Evolutionary conservation across 2,329 filamentous ascomycete species (phyloP).

Genomic region (Pyrenophora graminea): DNA sequence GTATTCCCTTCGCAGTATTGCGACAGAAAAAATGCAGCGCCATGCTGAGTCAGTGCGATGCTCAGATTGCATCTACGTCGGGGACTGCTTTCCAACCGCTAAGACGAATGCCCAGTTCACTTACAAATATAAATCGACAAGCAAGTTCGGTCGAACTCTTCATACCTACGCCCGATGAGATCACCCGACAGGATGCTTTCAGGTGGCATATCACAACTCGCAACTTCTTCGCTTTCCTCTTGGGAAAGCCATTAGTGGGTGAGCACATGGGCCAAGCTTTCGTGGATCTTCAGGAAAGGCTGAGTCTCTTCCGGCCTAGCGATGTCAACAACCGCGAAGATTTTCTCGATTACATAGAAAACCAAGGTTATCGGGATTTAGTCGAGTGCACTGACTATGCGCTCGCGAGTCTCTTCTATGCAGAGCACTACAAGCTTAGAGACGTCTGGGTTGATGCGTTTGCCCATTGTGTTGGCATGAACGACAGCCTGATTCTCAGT

Average conservation of each 20-base stretch:
- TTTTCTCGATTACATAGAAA: conserved; percentile 67
- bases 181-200: conserved; percentile 60
- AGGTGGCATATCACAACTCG: conserved; percentile 70
- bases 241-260: conserved; percentile 69
- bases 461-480: conserved; percentile 79
- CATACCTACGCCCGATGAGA: conserved; percentile 65
- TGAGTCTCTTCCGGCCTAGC: conserved; percentile 63
- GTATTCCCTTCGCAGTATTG: conserved; percentile 63
- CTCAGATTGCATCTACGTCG: conserved; percentile 32
- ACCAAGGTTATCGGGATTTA: conserved; percentile 71
- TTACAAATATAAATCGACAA: conserved; percentile 49
- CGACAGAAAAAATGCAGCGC: conserved; percentile 63
- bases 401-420: conserved; percentile 67
- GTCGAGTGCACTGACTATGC: conserved; percentile 69
- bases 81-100: conserved; percentile 11
- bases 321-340: conserved; percentile 63
- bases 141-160: conserved; percentile 61
- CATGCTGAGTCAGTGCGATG: conserved; percentile 58
- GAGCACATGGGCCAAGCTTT: conserved; percentile 67
- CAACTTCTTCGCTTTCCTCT: conserved; percentile 76
- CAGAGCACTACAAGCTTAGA: conserved; percentile 66
- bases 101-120: conserved; percentile 24
- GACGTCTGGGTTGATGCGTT: conserved; percentile 76
- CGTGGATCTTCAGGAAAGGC: conserved; percentile 65
- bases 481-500: conserved; percentile 60